A percentile compares a stretch with the other conserved stretches of the same genome.
These are phyloP conservation scores for Botryotinia convoluta DNA, from an alignment of 2,329 filamentous ascomycete species.

Conservation along the genomic window DNA sequence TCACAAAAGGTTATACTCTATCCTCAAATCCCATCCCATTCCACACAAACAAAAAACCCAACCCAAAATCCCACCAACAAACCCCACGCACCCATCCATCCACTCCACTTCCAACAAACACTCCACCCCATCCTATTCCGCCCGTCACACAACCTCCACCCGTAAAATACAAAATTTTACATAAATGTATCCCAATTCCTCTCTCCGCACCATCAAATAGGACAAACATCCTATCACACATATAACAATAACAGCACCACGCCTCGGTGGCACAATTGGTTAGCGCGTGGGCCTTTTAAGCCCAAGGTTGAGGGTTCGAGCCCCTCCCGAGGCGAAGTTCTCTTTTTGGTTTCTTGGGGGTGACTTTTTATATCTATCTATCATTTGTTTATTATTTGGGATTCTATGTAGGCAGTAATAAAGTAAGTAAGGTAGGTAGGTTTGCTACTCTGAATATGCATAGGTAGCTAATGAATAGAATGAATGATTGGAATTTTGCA, in stretches of 20 bases:
- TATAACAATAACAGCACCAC: background rate
- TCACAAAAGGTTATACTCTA: no score
- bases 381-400: background rate
- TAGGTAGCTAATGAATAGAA: background rate
- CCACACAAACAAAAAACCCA: background rate
- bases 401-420: background rate
- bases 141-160: background rate
- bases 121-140: background rate
- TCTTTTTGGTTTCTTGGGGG: background rate
- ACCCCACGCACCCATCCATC: background rate
- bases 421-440: no score
- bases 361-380: background rate
- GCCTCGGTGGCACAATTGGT: conserved; percentile 20
- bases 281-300: conserved; percentile 21
- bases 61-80: background rate
- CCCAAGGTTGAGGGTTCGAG: conserved; percentile 20
- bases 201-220: background rate
- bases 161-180: background rate
- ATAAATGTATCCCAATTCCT: rapidly evolving
- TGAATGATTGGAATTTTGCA: background rate
- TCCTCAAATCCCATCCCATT: background rate
- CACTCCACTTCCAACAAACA: background rate
- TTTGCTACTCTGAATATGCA: background rate
- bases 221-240: background rate
- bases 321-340: background rate